These are phyloP conservation scores for Passiflora organensis DNA, from an alignment of 345 rosid species.

Conservation along the genomic window DNA sequence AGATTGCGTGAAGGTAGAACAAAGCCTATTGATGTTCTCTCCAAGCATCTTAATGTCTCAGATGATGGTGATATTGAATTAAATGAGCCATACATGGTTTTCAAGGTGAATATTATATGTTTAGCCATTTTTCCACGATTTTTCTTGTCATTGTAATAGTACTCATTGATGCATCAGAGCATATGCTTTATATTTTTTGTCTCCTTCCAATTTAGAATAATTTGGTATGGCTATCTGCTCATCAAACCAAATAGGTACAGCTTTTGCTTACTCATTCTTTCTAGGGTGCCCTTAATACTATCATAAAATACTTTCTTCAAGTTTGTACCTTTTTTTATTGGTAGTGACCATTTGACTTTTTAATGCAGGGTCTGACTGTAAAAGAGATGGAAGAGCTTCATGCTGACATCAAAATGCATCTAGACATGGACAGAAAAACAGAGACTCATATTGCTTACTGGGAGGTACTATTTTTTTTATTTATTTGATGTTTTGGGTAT, in stretches of 20 bases:
- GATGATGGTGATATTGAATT: conserved; percentile 76
- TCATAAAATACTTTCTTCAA: neutral
- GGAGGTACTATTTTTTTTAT: conserved; percentile 54
- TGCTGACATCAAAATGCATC: conserved; percentile 92
- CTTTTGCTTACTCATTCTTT: neutral
- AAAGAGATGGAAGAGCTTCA: conserved; percentile 94
- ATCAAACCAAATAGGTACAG: no score
- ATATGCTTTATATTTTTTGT: no score
- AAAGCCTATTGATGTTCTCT: conserved; percentile 81
- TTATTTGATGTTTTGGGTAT: neutral
- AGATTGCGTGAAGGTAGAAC: conserved; percentile 80
- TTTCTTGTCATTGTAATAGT: no score
- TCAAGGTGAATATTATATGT: conserved; percentile 49
- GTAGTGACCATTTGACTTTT: conserved; percentile 14
- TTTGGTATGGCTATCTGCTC: neutral
- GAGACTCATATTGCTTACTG: conserved; percentile 68
- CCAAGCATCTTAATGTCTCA: conserved; percentile 75
- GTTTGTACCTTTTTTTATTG: no score
- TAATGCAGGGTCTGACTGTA: conserved; percentile 70
- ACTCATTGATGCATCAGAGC: no score
- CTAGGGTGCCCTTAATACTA: neutral
- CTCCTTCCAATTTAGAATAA: neutral
- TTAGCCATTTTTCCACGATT: no score
- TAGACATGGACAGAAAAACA: conserved; percentile 79
- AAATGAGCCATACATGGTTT: conserved; percentile 85